A percentile compares a stretch with the other conserved stretches of the same genome.
Conservation (phyloP, 2,329 filamentous ascomycete species). For the Aspergillus calidoustus region DNA sequence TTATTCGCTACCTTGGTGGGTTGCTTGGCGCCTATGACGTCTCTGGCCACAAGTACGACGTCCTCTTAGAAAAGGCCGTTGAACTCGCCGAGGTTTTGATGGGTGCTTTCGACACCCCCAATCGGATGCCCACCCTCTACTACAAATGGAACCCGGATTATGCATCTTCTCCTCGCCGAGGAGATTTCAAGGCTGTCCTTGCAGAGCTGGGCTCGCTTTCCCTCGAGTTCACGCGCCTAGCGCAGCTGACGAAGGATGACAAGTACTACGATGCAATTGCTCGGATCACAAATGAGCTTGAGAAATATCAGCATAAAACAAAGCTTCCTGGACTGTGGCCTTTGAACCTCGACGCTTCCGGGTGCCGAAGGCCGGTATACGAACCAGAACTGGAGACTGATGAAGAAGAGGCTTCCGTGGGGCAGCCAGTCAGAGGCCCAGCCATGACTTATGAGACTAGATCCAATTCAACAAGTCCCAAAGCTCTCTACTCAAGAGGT, state of each 20-base stretch:
- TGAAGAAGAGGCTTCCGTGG: slow-evolving; percentile 12
- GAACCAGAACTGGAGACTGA: slow-evolving; percentile 6
- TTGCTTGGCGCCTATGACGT: slow-evolving; percentile 86
- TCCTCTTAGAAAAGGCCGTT: slow-evolving; percentile 76
- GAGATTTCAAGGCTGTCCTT: slow-evolving; percentile 60
- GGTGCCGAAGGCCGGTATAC: slow-evolving; percentile 62
- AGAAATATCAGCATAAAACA: slow-evolving; percentile 73
- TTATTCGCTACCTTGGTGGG: slow-evolving; percentile 88
- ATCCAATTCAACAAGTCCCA: slow-evolving; percentile 4
- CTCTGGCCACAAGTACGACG: slow-evolving; percentile 69
- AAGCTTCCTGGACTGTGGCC: slow-evolving; percentile 81
- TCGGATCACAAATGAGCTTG: slow-evolving; percentile 79
- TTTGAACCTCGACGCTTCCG: slow-evolving; percentile 74
- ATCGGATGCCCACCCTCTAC: slow-evolving; percentile 85
- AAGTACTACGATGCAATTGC: slow-evolving; percentile 91
- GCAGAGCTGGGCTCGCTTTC: slow-evolving; percentile 78
- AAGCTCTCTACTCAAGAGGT: slow-evolving; percentile 23
- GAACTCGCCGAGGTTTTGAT: slow-evolving; percentile 82
- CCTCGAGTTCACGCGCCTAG: slow-evolving; percentile 86
- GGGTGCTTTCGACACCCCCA: slow-evolving; percentile 86
- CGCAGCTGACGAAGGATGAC: slow-evolving; percentile 78
- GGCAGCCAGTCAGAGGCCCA: slow-evolving; percentile 13
- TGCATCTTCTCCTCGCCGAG: slow-evolving; percentile 67
- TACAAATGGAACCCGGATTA: slow-evolving; percentile 75
- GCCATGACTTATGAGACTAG: neutral